Base-by-base conservation (phyloP, 805 yeast genomes). In the Saturnispora serradocipensis region DNA sequence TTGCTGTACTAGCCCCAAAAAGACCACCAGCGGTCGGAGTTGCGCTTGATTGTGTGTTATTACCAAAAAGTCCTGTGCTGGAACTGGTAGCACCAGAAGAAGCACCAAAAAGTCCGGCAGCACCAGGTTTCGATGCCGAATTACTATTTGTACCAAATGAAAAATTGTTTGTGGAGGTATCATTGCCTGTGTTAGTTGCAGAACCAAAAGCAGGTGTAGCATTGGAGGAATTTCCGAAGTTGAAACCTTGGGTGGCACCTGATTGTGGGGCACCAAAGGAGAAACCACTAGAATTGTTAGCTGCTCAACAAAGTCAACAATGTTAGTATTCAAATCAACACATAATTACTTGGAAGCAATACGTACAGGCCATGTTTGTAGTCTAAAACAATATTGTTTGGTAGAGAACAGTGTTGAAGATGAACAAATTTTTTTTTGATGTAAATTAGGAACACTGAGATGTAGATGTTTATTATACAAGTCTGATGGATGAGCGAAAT, bases 281-380 rank as follows among this genome's bases (percentile, higher is more conserved):
- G 27, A 44, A 44, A 32, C 46, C 51, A 6, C 49, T 48, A 51
- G 45, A 32, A 34, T 45, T 50, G 32, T 45, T 45, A 18, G 49
- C 43, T 45, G 36, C 4, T 22, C 5, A 27, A 35, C 3, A 40
- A 22, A 11, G 5, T 9, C 11, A 25, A n/a, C 3, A 25, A 28
- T 36, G 51, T 44, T 38, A 36, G 39, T 27, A 28, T 15, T n/a
- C 20, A 22, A n/a, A 16, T 24, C 2, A 18, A 24, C 24, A 22
- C 6, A 40, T 4, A 10, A 8, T 40, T 8, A 18, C 3, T 8
- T 9, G 11, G 5, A 15, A 13, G 18, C 7, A 22, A 24, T 22
- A 43, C 35, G 27, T 27, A 43, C 30, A 27, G 34, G 45, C 34
- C 45, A 43, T 28, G 16, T 42, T 44, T 44, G 25, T 18, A 10